Evolutionary conservation across 2,329 filamentous ascomycete genomes (phyloP), one percentile per base, ranked within the genome.

Genomic region (Sarocladium brachiariae): DNA sequence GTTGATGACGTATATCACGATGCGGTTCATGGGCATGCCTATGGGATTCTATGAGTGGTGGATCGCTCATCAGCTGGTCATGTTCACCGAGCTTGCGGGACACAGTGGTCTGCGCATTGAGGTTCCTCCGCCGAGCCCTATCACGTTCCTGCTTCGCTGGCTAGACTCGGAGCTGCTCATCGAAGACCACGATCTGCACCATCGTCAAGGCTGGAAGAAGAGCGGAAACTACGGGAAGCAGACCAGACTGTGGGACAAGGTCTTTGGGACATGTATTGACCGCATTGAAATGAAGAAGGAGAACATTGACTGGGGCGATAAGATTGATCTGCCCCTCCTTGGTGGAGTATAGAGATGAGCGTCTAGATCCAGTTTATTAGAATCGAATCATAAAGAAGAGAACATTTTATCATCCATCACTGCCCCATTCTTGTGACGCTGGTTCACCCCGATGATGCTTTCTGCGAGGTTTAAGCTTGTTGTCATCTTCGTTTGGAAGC

Each of bases 21-120:
- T 72, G 33, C 67, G 63, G 51, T 6, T 53, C 3, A 8, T 61
- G 31, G 68, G 70, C 0, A 41, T 73, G 3, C 70, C 70, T 0
- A 68, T 73, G 67, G 70, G 68, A 2, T 74, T 74, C 54, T 73
- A 73, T 47, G 70, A 72, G 39, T 71, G 67, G 69, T 74, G 70
- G 70, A 55, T 74, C 18, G 72, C 70, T 55, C 66, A 72, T 48
- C 61, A 70, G 49, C 74, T 71, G 46, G 60, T 74, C 25, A 60
- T 70, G 10, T 73, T 65, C 55, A 56, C 67, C 10, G 69, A 72
- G 51, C 45, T 70, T 2, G 56, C 59, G 18, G 69, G 69, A 2
- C 69, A 72, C 46, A 67, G 63, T 24, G 69, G 69, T 1, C 51
- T 73, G 10, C 65, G 70, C 1, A 45, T 73, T 9, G 62, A 64